Evolutionary conservation across 2,329 filamentous ascomycete species (phyloP).

Genomic region (Colletotrichum phormii): DNA sequence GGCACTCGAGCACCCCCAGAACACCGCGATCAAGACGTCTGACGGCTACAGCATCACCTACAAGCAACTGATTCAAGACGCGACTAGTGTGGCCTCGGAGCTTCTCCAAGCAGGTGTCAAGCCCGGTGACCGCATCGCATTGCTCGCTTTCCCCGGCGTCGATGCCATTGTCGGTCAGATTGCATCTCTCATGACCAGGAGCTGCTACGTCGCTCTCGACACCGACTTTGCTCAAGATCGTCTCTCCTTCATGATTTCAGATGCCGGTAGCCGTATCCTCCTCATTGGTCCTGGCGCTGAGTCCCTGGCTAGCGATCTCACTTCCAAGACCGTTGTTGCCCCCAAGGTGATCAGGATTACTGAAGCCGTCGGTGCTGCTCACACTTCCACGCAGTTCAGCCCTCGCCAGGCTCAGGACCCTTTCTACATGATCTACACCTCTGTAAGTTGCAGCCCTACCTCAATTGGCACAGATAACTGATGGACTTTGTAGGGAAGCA

Average conservation of each 20-base stretch:
- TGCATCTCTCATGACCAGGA: constrained; percentile 39
- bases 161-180: constrained; percentile 40
- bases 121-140: background rate
- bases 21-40: constrained; percentile 41
- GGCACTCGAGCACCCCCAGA: constrained; percentile 40
- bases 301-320: background rate
- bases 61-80: constrained; percentile 39
- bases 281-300: background rate
- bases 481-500: background rate
- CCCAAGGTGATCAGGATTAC: background rate
- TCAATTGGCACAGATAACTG: background rate
- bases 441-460: background rate
- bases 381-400: background rate
- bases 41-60: constrained; percentile 41
- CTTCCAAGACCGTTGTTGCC: background rate
- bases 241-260: constrained; percentile 41
- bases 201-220: constrained; percentile 42
- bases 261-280: constrained; percentile 34
- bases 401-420: background rate
- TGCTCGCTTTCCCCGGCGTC: constrained; percentile 36
- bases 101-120: background rate
- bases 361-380: background rate
- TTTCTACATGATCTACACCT: background rate
- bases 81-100: constrained; percentile 40
- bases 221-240: constrained; percentile 42